Conservation (phyloP, 2,329 filamentous ascomycete genomes). For the Penicillium sp. region DNA sequence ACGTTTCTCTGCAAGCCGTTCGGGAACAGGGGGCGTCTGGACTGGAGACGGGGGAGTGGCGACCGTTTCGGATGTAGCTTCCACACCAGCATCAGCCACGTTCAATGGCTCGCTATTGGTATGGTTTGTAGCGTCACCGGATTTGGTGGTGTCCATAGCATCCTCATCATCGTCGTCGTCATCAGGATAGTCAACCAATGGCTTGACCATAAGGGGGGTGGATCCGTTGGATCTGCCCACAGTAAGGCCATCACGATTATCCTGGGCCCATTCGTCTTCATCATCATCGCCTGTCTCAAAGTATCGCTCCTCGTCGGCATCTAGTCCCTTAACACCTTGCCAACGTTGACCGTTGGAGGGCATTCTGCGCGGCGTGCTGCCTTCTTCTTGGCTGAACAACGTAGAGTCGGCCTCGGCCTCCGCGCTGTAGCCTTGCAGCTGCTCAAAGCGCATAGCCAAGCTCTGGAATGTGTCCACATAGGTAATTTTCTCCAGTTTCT, state of each 20-base stretch:
- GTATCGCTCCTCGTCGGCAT: conserved; percentile 87
- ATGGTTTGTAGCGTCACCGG: conserved; percentile 33
- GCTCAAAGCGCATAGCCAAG: conserved; percentile 77
- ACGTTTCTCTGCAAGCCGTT: conserved; percentile 85
- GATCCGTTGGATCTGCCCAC: conserved; percentile 58
- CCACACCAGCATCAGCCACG: conserved; percentile 25
- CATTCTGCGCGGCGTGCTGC: conserved; percentile 51
- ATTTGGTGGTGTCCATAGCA: conserved; percentile 62
- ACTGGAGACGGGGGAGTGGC: conserved; percentile 29
- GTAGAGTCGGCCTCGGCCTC: conserved; percentile 60
- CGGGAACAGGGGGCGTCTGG: conserved; percentile 58
- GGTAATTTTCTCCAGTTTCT: conserved; percentile 73
- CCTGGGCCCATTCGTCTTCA: conserved; percentile 52
- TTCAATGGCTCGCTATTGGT: conserved; percentile 31
- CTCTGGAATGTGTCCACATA: conserved; percentile 85
- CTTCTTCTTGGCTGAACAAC: conserved; percentile 73
- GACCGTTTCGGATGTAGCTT: conserved; percentile 32
- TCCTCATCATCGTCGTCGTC: conserved; percentile 89
- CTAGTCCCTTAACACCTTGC: conserved; percentile 78
- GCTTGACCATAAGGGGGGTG: conserved; percentile 66
- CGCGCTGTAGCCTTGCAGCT: conserved; percentile 69
- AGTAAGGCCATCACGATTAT: conserved; percentile 41
- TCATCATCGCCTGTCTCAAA: conserved; percentile 91
- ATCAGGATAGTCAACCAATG: conserved; percentile 88
- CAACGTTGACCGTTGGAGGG: conserved; percentile 64